Evolutionary conservation across 2,329 filamentous ascomycete genomes (phyloP), one percentile per base, ranked within the genome.

Genomic region (Periglandula ipomoeae): DNA sequence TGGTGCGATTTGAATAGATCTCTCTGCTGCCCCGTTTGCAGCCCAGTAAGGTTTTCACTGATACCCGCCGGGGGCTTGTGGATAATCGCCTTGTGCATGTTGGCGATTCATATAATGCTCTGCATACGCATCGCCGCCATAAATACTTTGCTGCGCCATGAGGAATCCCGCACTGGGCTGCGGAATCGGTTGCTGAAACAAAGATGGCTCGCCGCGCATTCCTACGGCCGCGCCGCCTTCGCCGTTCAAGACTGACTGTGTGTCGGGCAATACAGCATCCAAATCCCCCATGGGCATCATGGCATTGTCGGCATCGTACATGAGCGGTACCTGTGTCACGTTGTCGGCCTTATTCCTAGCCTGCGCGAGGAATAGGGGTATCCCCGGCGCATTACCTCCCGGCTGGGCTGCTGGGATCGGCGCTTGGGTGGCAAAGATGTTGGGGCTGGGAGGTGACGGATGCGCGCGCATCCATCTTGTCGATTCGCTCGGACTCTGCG

Each of bases 291-390:
- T 56, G 23, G 52, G 53, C 23, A 56, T 49, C 11, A 54, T 48
- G 22, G 58, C 49, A 26, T 54, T 55, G 15, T 58, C 57, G 2
- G 53, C 46, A 7, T 58, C 56, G 46, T 58, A 60, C 20, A 53
- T 50, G 9, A 56, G 50, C 11, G 52, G 42, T 22, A 53, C 48
- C 35, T 56, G 55, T 2, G 53, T 45, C 2, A 52, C 47, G 8
- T 54, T 52, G 11, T 53, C 44, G 10, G 56, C 48, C 17, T 54
- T 52, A 23, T 52, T 58, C 13, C 55, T 53, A 8, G 58, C 59
- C 17, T 61, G 57, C 5, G 58, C 59, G 6, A 63, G 55, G 41
- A 63, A 57, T 34, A 58, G 44, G 5, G 60, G 59, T 9, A 63
- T 51, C 6, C 58, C 60, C 1, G 60, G 59, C 4, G 59, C 56